Conservation (phyloP, 2,329 filamentous ascomycete species). For the Stachybotrys chlorohalonatus region DNA sequence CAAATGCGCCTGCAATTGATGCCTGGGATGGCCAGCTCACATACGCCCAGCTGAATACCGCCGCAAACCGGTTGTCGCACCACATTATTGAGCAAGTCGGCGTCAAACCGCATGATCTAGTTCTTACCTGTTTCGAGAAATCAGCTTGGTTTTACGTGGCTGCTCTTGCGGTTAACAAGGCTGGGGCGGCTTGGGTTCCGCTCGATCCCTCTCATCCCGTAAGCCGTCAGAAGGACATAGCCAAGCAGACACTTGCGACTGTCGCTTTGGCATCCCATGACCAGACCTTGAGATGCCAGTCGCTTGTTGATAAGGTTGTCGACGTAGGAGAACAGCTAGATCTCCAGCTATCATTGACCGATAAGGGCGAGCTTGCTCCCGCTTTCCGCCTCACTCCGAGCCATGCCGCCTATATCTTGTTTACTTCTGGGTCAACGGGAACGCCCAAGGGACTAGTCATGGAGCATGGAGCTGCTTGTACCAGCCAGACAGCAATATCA, state of each 20-base stretch:
- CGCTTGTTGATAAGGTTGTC: neutral
- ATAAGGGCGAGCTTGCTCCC: too few species aligned
- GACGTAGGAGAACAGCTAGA: neutral
- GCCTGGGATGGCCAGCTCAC: neutral
- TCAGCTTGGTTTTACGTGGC: conserved; percentile 12
- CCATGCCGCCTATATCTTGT: conserved; percentile 5
- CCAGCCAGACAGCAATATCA: neutral
- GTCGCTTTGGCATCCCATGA: neutral
- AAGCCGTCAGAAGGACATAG: conserved; percentile 5
- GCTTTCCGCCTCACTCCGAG: neutral
- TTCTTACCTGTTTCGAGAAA: conserved; percentile 13
- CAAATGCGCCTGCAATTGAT: neutral
- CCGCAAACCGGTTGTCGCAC: conserved; percentile 26
- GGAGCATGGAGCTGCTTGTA: conserved; percentile 5
- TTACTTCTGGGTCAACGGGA: conserved; percentile 10
- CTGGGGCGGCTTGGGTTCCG: conserved; percentile 19
- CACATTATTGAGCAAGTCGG: conserved; percentile 11
- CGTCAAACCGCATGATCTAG: conserved; percentile 1
- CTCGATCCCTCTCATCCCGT: conserved; percentile 28
- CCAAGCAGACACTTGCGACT: conserved; percentile 2
- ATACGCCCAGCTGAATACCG: neutral
- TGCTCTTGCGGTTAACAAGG: conserved; percentile 16
- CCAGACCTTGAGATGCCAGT: neutral
- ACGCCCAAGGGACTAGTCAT: conserved; percentile 9
- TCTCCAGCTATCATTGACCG: neutral